Base-by-base conservation (phyloP, 805 yeast species). In the Metschnikowia peoriensis region DNA sequence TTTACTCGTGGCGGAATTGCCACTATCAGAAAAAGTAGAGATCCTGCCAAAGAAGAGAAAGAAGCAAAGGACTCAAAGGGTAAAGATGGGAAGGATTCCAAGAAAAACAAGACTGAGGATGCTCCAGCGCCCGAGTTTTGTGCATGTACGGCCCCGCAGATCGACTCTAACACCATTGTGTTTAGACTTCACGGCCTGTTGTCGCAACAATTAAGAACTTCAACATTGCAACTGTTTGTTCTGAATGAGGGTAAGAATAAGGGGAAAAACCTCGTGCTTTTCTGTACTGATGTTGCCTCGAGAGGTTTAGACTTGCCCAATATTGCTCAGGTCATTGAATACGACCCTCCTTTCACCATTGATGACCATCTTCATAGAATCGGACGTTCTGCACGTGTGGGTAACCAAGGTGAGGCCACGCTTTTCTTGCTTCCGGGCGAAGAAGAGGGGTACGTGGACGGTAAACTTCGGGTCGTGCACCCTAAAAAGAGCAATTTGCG, bases 301-400 rank as follows among this genome's bases (percentile, higher is more conserved):
- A 84, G 99, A 72, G 99, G 99, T 56, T 77, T 94, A 56, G 99
- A 94, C 76, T 73, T 94, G 51, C 96, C 97, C 1, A 79, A 83
- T 47, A 89, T 94, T 53, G 82, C 94, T 43, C 82, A 86, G 45
- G 97, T 94, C 34, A 77, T 94, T 16, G 99, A 94, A 68, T 86
- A 85, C 61, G 99, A 94, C 66, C 97, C 99, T 2, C 97, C 99
- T 6, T 92, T 93, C 64, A 81, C 94, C 1, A 77, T 90, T 6
- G 97, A 91, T 57, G 99, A 94, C 66, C 99, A 94, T 77, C 75
- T 94, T 53, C 99, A 94, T 69, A 81, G 99, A 69, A 89, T 92
- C 51, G 99, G 99, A 49, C 84, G 99, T 75, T 91, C 98, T 11
- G 99, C 99, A 8, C 85, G 99, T 73, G 96, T 96, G n/a, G 99